A percentile compares a stretch with the other conserved stretches of the same genome.
phyloP scores from a whole-genome alignment of 2,329 filamentous ascomycete genomes.

The Penicillium glabrum region DNA sequence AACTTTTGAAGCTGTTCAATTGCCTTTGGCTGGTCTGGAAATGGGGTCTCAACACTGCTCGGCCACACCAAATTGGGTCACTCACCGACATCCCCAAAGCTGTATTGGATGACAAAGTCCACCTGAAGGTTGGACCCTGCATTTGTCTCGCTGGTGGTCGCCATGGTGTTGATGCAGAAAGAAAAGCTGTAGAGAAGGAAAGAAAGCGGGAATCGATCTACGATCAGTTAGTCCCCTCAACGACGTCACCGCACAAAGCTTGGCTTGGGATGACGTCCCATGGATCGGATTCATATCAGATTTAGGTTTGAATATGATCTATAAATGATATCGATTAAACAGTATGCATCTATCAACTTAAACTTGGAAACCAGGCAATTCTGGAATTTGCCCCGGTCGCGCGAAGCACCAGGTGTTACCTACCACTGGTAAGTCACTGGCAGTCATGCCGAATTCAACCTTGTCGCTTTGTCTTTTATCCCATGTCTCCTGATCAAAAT shows the following conservation, averaged over 20 bases:
- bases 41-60: conserved; percentile 2
- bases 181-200: background rate
- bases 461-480: no score
- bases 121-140: conserved; percentile 64
- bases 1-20: conserved; percentile 76
- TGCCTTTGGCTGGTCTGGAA: conserved; percentile 65
- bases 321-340: no score
- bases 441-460: no score
- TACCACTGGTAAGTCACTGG: no score
- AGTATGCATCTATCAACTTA: no score
- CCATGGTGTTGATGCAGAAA: conserved; percentile 23
- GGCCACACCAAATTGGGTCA: background rate
- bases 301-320: no score
- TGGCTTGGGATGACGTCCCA: conserved; percentile 2
- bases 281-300: no score
- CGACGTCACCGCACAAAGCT: conserved; percentile 22
- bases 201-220: conserved; percentile 2
- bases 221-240: background rate
- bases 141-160: conserved; percentile 26
- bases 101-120: conserved; percentile 86
- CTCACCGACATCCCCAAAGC: conserved; percentile 66
- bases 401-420: no score
- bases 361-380: no score
- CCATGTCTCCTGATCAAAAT: no score
- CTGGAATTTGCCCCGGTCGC: no score